These are phyloP conservation scores for Angophora floribunda DNA, from an alignment of 345 rosid genomes.

Conservation along the genomic window DNA sequence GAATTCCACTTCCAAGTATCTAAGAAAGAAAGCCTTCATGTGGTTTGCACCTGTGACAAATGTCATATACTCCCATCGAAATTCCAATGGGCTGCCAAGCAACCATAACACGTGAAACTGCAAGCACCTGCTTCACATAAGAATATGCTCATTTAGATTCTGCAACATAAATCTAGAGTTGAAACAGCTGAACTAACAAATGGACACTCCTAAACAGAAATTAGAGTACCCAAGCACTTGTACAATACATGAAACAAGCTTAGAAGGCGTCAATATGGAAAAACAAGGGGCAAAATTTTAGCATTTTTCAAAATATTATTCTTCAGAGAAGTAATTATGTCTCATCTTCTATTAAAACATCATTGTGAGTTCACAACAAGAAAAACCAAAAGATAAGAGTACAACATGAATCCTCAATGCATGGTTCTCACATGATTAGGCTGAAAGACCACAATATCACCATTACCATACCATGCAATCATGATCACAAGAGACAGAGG, in stretches of 20 bases:
- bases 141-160: neutral
- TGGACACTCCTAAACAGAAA: neutral
- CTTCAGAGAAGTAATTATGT: neutral
- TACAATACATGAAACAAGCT: neutral
- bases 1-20: neutral
- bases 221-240: neutral
- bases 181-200: neutral
- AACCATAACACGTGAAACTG: conserved; percentile 91
- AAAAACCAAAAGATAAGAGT: neutral
- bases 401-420: neutral
- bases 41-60: conserved; percentile 74
- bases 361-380: neutral
- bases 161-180: neutral
- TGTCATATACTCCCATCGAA: conserved; percentile 92
- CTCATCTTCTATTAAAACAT: neutral
- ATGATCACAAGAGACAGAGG: neutral
- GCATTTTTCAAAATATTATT: neutral
- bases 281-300: neutral
- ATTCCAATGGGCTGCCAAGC: conserved; percentile 96
- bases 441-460: neutral
- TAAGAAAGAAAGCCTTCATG: neutral
- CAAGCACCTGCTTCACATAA: conserved; percentile 48
- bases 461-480: neutral
- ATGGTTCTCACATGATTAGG: neutral
- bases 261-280: neutral